Base-by-base conservation (phyloP, 2,329 filamentous ascomycete genomes). In the Pyrenochaeta sp. region DNA sequence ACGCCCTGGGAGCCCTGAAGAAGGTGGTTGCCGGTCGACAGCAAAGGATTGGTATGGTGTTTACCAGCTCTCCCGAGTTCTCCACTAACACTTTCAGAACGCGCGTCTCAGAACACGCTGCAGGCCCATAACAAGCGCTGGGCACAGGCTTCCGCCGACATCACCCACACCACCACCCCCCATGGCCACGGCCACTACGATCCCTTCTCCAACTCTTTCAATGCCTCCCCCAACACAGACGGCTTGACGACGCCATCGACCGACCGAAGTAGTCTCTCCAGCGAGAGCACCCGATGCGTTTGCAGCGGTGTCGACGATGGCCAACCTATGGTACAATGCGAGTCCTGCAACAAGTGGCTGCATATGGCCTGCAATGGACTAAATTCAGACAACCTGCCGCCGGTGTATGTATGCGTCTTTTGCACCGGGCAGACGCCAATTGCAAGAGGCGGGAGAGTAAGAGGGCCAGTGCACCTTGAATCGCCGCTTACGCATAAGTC, bases 271-370 rank as follows among this genome's bases (percentile, higher is more conserved):
- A 82, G 77, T 60, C 78, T 81, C 17, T 80, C 79, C 55, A 79
- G 74, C 55, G 81, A 81, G 31, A 74, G 64, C 49, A 85, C 84
- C 9, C 79, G 85, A 32, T 88, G 86, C 68, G 71, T 86, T 21
- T 88, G 86, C 64, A 81, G 82, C 45, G 79, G 81, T 14, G 74
- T 78, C 45, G 80, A 83, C 35, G 84, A 81, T 48, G 83, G 81
- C 18, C 79, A 81, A 60, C 69, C 82, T 27, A 85, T 88, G 81
- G 80, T 88, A 41, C 85, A 87, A 75, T 88, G 86, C 73, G 83
- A 85, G 69, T 84, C 82, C 20, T 88, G 85, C 74, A 82, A 78
- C n/a, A 85, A 87, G 61, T 88, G 84, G 82, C 75, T 85, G 27
- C 86, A 88, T 63, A 82, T 82, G 29, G 77, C 78, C 49, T 88